Evolutionary conservation across 139 green algal genomes (phyloP).

Genomic region (Mesotaenium endlicherianum): DNA sequence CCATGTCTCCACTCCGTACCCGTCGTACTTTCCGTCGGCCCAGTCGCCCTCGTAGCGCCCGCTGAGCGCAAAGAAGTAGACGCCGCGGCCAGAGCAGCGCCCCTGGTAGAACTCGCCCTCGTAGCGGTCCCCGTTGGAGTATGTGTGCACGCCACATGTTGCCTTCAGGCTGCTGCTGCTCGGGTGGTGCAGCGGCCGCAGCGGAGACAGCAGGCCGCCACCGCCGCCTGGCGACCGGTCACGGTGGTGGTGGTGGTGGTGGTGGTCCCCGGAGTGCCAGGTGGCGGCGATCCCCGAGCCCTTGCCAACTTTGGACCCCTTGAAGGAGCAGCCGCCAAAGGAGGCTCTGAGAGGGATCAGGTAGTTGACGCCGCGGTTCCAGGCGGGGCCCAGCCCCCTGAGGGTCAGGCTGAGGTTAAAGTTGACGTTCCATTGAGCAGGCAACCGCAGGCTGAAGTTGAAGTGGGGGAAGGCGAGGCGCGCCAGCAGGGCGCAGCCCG

Average conservation of each 20-base stretch:
- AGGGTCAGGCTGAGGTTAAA: background rate
- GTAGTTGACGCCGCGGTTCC: too few relatives aligned
- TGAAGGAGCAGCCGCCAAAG: too few relatives aligned
- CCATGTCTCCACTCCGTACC: slow-evolving; percentile 48
- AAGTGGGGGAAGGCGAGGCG: background rate
- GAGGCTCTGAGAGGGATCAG: too few relatives aligned
- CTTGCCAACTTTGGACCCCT: too few relatives aligned
- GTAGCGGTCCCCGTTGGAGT: slow-evolving; percentile 47
- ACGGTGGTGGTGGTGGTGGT: background rate
- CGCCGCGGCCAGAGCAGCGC: slow-evolving; percentile 27
- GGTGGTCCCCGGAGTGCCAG: too few relatives aligned
- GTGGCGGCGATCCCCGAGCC: too few relatives aligned
- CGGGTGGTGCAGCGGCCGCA: background rate
- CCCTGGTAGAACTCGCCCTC: slow-evolving; percentile 50
- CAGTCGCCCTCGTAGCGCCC: slow-evolving; percentile 49
- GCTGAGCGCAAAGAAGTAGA: slow-evolving; percentile 45
- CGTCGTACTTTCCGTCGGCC: slow-evolving; percentile 50
- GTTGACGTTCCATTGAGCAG: background rate
- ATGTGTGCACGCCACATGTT: slow-evolving; percentile 42
- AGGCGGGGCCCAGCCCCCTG: background rate
- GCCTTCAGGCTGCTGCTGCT: background rate
- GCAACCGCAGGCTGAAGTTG: background rate
- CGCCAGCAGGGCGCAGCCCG: background rate
- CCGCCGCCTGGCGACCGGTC: background rate
- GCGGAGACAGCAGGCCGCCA: background rate